Evolutionary conservation across 2,329 filamentous ascomycete genomes (phyloP).

Genomic region (Coniochaeta hoffmannii): DNA sequence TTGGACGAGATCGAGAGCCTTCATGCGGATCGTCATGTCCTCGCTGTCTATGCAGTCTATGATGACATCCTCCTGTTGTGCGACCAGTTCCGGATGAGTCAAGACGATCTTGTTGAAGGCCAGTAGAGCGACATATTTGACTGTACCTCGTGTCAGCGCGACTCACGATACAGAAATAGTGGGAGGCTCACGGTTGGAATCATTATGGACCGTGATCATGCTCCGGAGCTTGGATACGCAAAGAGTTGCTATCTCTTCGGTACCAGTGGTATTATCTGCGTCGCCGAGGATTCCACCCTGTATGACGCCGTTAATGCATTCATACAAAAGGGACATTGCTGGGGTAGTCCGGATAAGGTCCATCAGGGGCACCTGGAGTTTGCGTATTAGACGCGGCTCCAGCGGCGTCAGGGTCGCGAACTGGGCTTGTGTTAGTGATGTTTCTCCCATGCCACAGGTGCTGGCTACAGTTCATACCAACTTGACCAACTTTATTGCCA

Average conservation of each 20-base stretch:
- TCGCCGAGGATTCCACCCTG: slow-evolving; percentile 89
- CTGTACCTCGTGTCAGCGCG: slow-evolving; percentile 31
- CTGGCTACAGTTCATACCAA: slow-evolving; percentile 45
- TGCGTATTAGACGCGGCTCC: slow-evolving; percentile 84
- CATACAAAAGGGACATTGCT: slow-evolving; percentile 96
- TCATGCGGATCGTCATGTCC: slow-evolving; percentile 91
- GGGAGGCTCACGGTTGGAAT: slow-evolving; percentile 71
- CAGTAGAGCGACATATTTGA: slow-evolving; percentile 94
- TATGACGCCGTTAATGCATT: slow-evolving; percentile 98
- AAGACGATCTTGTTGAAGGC: slow-evolving; percentile 92
- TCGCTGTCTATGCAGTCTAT: slow-evolving; percentile 92
- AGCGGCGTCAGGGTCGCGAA: slow-evolving; percentile 92
- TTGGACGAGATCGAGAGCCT: slow-evolving; percentile 83
- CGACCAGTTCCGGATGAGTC: slow-evolving; percentile 82
- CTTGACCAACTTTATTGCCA: slow-evolving; percentile 99
- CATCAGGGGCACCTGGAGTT: slow-evolving; percentile 82
- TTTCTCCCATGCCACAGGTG: neutral
- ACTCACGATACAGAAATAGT: neutral
- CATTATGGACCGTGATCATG: slow-evolving; percentile 89
- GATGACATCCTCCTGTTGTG: slow-evolving; percentile 92
- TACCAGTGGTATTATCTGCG: slow-evolving; percentile 69
- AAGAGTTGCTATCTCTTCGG: slow-evolving; percentile 84
- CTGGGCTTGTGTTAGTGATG: slow-evolving; percentile 34
- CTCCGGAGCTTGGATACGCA: slow-evolving; percentile 89
- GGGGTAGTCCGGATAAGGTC: slow-evolving; percentile 90